phyloP scores from a whole-genome alignment of 1,139 yeast species.

The Taiozyma sp. region DNA sequence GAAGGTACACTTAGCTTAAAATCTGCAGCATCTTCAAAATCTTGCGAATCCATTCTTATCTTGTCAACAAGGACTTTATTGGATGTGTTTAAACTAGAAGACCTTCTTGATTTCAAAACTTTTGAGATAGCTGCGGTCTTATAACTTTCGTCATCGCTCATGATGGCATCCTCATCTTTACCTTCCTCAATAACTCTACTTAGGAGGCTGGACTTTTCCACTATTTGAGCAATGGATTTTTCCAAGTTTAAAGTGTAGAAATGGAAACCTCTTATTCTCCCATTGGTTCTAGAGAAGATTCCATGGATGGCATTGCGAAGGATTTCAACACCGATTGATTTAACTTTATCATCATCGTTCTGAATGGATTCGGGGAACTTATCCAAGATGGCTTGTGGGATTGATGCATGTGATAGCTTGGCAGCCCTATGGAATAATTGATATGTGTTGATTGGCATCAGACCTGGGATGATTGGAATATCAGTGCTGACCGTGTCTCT shows the following conservation, averaged over 20 bases:
- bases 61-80: conserved; percentile 38
- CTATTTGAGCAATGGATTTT: conserved; percentile 81
- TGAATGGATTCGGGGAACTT: conserved; percentile 51
- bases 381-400: conserved; percentile 54
- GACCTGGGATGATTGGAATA: conserved; percentile 77
- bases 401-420: conserved; percentile 81
- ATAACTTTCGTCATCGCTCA: conserved; percentile 25
- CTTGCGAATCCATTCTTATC: conserved; percentile 16
- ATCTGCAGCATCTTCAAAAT: conserved; percentile 23
- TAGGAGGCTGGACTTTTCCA: conserved; percentile 52
- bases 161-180: conserved; percentile 20
- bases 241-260: conserved; percentile 88
- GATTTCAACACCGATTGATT: conserved; percentile 74
- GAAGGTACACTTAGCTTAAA: conserved; percentile 27
- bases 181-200: conserved; percentile 33
- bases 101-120: conserved; percentile 31
- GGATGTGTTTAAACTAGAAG: conserved; percentile 40
- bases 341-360: conserved; percentile 80
- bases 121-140: conserved; percentile 15
- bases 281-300: conserved; percentile 46
- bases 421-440: conserved; percentile 84
- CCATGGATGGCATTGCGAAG: conserved; percentile 57
- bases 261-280: conserved; percentile 72
- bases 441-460: conserved; percentile 95
- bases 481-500: conserved; percentile 35